Conservation (phyloP, 371 early-diverging fungal genomes). For the Dentiscutata heterogama region DNA sequence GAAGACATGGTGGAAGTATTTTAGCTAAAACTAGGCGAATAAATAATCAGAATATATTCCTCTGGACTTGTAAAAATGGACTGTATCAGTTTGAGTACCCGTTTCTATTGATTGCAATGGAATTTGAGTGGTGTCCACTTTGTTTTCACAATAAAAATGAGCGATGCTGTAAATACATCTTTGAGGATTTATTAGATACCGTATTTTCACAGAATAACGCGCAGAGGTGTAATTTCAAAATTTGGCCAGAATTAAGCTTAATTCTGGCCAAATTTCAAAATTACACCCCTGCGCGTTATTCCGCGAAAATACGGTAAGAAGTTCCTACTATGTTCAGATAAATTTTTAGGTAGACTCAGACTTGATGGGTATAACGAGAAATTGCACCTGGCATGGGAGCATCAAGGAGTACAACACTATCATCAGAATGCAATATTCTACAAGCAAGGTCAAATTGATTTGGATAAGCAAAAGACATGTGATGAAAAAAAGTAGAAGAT, state of each 20-base stretch:
- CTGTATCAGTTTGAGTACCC: constrained; percentile 4
- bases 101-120: background rate
- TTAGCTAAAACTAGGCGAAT: constrained; percentile 30
- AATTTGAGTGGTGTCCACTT: constrained; percentile 41
- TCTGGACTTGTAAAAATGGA: constrained; percentile 24
- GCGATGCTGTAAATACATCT: constrained; percentile 13
- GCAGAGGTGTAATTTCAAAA: too few species aligned
- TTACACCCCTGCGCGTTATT: too few species aligned
- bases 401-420: background rate
- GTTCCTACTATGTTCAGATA: background rate
- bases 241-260: too few species aligned
- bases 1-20: constrained; percentile 29
- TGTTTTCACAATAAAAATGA: constrained; percentile 6
- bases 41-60: constrained; percentile 28
- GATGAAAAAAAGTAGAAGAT: constrained; percentile 33
- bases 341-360: background rate
- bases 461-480: background rate
- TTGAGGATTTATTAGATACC: constrained; percentile 32
- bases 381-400: background rate
- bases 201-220: too few species aligned
- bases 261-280: too few species aligned
- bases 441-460: background rate
- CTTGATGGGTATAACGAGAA: constrained; percentile 24
- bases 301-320: too few species aligned
- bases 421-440: background rate